These are phyloP conservation scores for Uronychia binucleata DNA, from an alignment of 73 alveolate genomes.

Conservation along the genomic window DNA sequence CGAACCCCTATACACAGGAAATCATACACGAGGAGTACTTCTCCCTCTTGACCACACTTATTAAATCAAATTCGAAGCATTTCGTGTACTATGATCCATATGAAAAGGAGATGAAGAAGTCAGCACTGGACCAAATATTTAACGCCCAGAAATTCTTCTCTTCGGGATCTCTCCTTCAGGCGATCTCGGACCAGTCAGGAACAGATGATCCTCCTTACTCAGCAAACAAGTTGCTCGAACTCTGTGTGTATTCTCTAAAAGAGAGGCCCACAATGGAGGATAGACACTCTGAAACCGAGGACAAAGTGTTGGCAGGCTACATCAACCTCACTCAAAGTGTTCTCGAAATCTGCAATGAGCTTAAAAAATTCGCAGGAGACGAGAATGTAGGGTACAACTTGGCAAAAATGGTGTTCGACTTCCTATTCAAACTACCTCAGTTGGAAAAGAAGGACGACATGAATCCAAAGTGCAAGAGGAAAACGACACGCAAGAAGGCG, in stretches of 20 bases:
- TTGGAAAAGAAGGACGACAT: slow-evolving; percentile 26
- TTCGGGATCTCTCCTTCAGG: background rate
- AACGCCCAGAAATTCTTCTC: slow-evolving; percentile 1
- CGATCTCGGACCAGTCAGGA: background rate
- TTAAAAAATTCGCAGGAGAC: slow-evolving; percentile 38
- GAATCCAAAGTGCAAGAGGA: slow-evolving; percentile 65
- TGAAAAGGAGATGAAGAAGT: slow-evolving; percentile 3
- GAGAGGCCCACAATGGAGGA: slow-evolving; percentile 59
- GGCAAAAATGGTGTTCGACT: slow-evolving; percentile 37
- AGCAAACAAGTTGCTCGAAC: slow-evolving; percentile 34
- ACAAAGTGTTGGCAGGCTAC: slow-evolving; percentile 68
- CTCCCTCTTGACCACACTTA: slow-evolving; percentile 31
- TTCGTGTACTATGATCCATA: slow-evolving; percentile 23
- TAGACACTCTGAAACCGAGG: slow-evolving; percentile 41
- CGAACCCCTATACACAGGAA: slow-evolving; percentile 13
- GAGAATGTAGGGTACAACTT: slow-evolving; percentile 32
- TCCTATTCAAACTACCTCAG: slow-evolving; percentile 51
- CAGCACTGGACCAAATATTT: background rate
- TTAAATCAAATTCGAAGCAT: slow-evolving; percentile 6
- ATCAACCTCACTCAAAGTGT: slow-evolving; percentile 41
- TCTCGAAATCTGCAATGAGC: slow-evolving; percentile 44
- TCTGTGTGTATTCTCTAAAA: slow-evolving; percentile 36
- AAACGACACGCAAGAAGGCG: slow-evolving; percentile 71
- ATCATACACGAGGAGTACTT: slow-evolving; percentile 50
- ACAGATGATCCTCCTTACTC: slow-evolving; percentile 18